These are phyloP conservation scores for Penicillium maclennaniae DNA, from an alignment of 495 filamentous ascomycete genomes.

Conservation along the genomic window DNA sequence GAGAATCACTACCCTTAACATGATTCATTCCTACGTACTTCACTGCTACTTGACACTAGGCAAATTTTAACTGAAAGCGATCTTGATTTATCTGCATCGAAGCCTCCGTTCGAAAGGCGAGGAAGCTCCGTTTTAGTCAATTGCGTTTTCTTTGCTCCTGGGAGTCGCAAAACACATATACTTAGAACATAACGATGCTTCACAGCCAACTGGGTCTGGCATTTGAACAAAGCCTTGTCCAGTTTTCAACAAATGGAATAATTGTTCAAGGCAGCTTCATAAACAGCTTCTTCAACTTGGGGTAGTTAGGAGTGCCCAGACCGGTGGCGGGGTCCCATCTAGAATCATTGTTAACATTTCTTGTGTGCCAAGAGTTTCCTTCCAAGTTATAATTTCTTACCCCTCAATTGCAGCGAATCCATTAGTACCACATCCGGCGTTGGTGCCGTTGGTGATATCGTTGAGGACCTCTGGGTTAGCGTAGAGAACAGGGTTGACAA, in stretches of 20 bases:
- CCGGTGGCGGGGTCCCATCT: conserved; percentile 54
- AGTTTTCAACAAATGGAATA: not conserved
- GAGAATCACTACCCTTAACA: not conserved
- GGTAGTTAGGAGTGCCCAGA: conserved; percentile 51
- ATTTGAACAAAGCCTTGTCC: not conserved
- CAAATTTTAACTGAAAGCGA: too few relatives aligned
- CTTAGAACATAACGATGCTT: too few relatives aligned
- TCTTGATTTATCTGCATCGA: too few relatives aligned
- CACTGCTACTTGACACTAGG: too few relatives aligned
- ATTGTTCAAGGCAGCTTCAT: conserved; percentile 25
- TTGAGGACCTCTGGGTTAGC: conserved; percentile 41
- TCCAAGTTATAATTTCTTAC: conserved; percentile 11
- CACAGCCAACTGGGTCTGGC: not conserved
- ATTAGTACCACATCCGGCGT: conserved; percentile 44
- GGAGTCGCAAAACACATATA: too few relatives aligned
- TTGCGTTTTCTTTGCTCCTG: too few relatives aligned
- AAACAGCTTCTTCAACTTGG: conserved; percentile 43
- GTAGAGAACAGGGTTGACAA: conserved; percentile 51
- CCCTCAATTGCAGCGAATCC: conserved; percentile 48
- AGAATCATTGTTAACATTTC: not conserved
- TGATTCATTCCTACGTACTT: not conserved
- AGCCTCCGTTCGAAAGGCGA: too few relatives aligned
- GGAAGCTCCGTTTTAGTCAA: too few relatives aligned
- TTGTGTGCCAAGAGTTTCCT: not conserved
- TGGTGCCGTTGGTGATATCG: conserved; percentile 47